Evolutionary conservation across 2,329 filamentous ascomycete species (phyloP).

Genomic region (Zymoseptoria brevis): DNA sequence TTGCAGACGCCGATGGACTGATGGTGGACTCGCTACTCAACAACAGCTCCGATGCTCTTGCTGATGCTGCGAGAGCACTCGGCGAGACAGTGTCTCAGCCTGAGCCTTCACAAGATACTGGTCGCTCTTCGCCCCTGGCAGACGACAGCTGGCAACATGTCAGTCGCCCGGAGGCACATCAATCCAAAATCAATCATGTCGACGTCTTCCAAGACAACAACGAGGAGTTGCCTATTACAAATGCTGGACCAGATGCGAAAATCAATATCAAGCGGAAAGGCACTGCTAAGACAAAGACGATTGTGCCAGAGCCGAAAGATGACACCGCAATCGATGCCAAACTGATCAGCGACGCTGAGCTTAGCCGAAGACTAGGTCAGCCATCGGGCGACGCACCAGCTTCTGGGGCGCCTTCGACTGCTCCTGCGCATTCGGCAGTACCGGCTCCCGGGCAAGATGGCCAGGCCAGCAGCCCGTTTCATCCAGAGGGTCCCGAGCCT

Average conservation of each 20-base stretch:
- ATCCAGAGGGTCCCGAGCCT: conserved; percentile 7
- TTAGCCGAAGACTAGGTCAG: conserved; percentile 1
- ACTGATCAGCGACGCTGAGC: conserved; percentile 9
- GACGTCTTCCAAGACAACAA: conserved; percentile 9
- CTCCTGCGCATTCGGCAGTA: background rate
- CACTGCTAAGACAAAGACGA: conserved; percentile 17
- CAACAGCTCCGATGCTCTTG: background rate
- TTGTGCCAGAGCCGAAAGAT: conserved; percentile 22
- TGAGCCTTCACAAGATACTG: background rate
- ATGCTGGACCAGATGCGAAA: conserved; percentile 29
- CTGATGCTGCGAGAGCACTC: background rate
- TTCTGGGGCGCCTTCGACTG: background rate
- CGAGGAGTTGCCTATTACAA: conserved; percentile 28
- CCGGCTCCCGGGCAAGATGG: background rate
- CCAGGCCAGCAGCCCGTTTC: conserved; percentile 10
- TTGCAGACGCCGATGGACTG: conserved; percentile 36
- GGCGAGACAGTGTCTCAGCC: background rate
- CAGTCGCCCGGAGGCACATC: conserved; percentile 4
- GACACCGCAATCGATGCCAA: background rate
- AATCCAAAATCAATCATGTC: conserved; percentile 1
- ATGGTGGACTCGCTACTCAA: background rate
- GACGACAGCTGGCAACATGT: conserved; percentile 13
- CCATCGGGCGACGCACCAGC: background rate
- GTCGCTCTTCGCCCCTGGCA: conserved; percentile 2
- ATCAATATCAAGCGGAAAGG: conserved; percentile 27